phyloP scores from a whole-genome alignment of 2,329 filamentous ascomycete genomes.

The Xylaria sp. region DNA sequence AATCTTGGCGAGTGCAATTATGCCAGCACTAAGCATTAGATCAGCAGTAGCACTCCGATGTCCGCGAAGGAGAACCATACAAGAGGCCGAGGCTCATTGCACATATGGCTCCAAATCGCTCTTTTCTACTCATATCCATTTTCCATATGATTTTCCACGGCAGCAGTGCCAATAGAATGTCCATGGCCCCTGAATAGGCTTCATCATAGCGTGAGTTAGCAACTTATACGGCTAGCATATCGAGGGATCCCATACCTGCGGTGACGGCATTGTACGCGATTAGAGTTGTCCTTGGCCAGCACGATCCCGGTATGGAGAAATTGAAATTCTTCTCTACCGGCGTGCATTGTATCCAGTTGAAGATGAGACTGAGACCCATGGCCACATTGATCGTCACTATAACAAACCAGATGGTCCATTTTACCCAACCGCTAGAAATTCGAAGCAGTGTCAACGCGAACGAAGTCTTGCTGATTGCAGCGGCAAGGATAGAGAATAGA shows the following conservation, averaged over 20 bases:
- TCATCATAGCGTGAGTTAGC: neutral
- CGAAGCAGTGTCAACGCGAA: constrained; percentile 52
- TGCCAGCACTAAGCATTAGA: constrained; percentile 45
- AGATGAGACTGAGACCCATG: constrained; percentile 42
- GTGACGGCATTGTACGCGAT: constrained; percentile 50
- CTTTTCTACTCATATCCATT: constrained; percentile 53
- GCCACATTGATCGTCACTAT: constrained; percentile 49
- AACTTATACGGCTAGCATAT: neutral
- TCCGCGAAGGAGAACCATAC: constrained; percentile 40
- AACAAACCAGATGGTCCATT: constrained; percentile 47
- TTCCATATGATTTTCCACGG: constrained; percentile 56
- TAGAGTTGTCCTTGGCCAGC: constrained; percentile 47
- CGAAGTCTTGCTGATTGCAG: constrained; percentile 52
- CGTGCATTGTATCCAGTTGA: constrained; percentile 49
- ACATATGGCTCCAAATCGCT: constrained; percentile 54
- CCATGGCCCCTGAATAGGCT: constrained; percentile 52
- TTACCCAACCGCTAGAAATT: constrained; percentile 45
- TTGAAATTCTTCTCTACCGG: constrained; percentile 48
- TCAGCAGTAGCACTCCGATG: neutral
- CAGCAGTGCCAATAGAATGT: constrained; percentile 54
- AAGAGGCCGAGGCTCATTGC: constrained; percentile 58
- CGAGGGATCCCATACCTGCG: constrained; percentile 38
- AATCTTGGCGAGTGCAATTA: constrained; percentile 49
- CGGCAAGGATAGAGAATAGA: constrained; percentile 46
- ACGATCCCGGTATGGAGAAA: constrained; percentile 41